Conservation (phyloP, 2,329 filamentous ascomycete genomes). For the Dothidotthia symphoricarpi region DNA sequence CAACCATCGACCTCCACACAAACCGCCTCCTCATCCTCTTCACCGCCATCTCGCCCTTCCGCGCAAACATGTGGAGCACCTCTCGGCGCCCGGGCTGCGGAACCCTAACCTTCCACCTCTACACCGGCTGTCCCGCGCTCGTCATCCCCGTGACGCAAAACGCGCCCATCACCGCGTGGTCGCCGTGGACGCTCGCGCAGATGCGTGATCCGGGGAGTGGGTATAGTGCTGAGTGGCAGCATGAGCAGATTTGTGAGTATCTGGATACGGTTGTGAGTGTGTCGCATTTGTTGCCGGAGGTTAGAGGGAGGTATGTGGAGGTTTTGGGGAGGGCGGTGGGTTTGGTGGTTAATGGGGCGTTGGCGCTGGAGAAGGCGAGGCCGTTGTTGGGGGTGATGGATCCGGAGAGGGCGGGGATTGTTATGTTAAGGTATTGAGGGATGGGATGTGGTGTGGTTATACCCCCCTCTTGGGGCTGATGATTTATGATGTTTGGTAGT, state of each 20-base stretch:
- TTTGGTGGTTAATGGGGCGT: conserved; percentile 41
- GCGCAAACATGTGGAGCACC: conserved; percentile 38
- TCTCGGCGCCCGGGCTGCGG: conserved; percentile 41
- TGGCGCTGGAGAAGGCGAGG: conserved; percentile 29
- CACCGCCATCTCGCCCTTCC: conserved; percentile 40
- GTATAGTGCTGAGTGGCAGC: conserved; percentile 29
- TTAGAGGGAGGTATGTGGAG: conserved; percentile 32
- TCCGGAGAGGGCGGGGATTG: conserved; percentile 38
- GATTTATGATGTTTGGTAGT: too few species aligned
- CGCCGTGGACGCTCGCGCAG: conserved; percentile 36
- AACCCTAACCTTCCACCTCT: conserved; percentile 39
- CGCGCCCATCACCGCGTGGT: conserved; percentile 36
- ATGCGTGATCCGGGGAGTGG: conserved; percentile 21
- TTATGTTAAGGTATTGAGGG: conserved; percentile 40
- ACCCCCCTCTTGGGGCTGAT: too few species aligned
- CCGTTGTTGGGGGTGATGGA: conserved; percentile 35
- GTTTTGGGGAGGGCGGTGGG: conserved; percentile 36
- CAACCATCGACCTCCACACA: conserved; percentile 21
- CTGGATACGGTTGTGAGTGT: conserved; percentile 32
- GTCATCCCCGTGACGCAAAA: conserved; percentile 34
- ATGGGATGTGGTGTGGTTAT: too few species aligned
- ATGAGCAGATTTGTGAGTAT: conserved; percentile 39
- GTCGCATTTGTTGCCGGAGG: conserved; percentile 20
- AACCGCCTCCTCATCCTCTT: conserved; percentile 41
- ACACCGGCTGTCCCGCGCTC: conserved; percentile 40